phyloP scores from a whole-genome alignment of 2,329 filamentous ascomycete genomes.

The Cadophora gregata region DNA sequence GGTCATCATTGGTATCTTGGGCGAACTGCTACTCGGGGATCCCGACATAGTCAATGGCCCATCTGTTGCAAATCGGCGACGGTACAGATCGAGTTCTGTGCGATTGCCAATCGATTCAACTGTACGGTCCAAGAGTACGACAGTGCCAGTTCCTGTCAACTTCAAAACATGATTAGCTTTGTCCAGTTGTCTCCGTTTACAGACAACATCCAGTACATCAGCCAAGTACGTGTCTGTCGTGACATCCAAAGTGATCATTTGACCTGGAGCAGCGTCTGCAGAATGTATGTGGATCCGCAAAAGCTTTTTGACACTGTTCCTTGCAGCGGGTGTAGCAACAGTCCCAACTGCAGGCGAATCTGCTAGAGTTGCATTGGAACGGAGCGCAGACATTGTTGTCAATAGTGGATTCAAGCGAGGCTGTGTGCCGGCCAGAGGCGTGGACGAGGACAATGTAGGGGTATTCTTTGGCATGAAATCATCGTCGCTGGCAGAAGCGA shows the following conservation, averaged over 20 bases:
- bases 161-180: slow-evolving; percentile 82
- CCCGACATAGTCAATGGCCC: slow-evolving; percentile 71
- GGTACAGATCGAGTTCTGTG: slow-evolving; percentile 75
- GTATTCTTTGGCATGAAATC: slow-evolving; percentile 49
- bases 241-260: slow-evolving; percentile 74
- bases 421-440: slow-evolving; percentile 45
- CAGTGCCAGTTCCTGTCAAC: slow-evolving; percentile 73
- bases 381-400: slow-evolving; percentile 60
- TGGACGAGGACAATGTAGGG: slow-evolving; percentile 34
- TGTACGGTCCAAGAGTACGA: slow-evolving; percentile 77
- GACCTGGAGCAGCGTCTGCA: slow-evolving; percentile 73
- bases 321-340: slow-evolving; percentile 44
- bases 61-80: slow-evolving; percentile 77
- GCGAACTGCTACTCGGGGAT: slow-evolving; percentile 70
- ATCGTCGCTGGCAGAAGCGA: slow-evolving; percentile 47
- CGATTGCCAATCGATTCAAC: slow-evolving; percentile 80
- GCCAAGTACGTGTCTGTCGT: slow-evolving; percentile 85
- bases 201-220: slow-evolving; percentile 80
- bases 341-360: slow-evolving; percentile 57
- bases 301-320: slow-evolving; percentile 69
- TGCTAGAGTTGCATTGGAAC: slow-evolving; percentile 58
- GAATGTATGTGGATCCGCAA: slow-evolving; percentile 75
- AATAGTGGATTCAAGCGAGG: slow-evolving; percentile 62
- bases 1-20: slow-evolving; percentile 62
- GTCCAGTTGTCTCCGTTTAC: slow-evolving; percentile 77